These are phyloP conservation scores for Xylaria hypoxylon DNA, from an alignment of 2,329 filamentous ascomycete species.

Conservation along the genomic window DNA sequence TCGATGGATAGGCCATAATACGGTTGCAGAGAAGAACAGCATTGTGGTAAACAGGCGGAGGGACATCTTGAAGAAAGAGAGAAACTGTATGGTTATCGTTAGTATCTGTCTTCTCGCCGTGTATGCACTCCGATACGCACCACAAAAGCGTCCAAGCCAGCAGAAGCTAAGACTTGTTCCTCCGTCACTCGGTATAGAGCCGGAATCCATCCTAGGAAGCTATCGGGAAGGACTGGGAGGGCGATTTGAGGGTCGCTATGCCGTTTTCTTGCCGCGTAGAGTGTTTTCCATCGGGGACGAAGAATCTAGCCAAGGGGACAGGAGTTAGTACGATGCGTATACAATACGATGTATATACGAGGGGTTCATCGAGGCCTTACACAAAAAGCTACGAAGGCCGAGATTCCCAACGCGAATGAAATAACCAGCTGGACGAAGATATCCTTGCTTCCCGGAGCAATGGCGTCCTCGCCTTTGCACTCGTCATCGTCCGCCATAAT, in stretches of 20 bases:
- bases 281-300: constrained; percentile 88
- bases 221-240: constrained; percentile 84
- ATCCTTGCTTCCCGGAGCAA: constrained; percentile 58
- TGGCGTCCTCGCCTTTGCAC: constrained; percentile 43
- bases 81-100: constrained; percentile 66
- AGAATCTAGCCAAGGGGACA: constrained; percentile 68
- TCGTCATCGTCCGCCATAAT: constrained; percentile 37
- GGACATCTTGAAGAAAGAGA: constrained; percentile 96
- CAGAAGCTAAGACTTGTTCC: constrained; percentile 87
- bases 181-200: constrained; percentile 86
- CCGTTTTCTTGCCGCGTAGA: constrained; percentile 90
- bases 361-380: constrained; percentile 57
- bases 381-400: constrained; percentile 81
- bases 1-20: constrained; percentile 88
- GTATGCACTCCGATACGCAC: constrained; percentile 60
- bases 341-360: constrained; percentile 4
- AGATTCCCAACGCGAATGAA: constrained; percentile 75
- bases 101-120: constrained; percentile 11
- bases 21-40: constrained; percentile 80
- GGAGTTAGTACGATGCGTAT: constrained; percentile 25
- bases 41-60: constrained; percentile 84
- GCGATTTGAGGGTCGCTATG: constrained; percentile 69
- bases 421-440: constrained; percentile 76
- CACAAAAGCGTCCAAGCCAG: constrained; percentile 94
- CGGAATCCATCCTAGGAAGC: constrained; percentile 93